A percentile compares a stretch with the other conserved stretches of the same genome.
phyloP scores from a whole-genome alignment of 2,329 filamentous ascomycete genomes.

The Sclerotinia spermophila region DNA sequence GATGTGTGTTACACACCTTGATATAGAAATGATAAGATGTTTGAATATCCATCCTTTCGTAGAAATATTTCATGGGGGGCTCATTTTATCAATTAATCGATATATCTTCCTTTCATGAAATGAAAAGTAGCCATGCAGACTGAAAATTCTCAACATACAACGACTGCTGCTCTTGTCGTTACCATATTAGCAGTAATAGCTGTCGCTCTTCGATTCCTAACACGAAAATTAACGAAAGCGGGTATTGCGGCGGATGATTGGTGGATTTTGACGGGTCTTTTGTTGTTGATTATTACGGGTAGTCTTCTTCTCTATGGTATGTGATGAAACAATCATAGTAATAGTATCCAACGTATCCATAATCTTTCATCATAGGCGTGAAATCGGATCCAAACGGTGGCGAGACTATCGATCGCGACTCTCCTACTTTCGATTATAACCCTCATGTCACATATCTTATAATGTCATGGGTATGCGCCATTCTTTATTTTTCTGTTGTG shows the following conservation, averaged over 20 bases:
- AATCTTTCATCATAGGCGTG: slow-evolving; percentile 1
- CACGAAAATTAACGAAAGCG: slow-evolving; percentile 11
- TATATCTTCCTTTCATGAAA: not conserved
- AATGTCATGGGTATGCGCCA: not conserved
- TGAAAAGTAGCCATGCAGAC: slow-evolving; percentile 8
- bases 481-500: slow-evolving; percentile 14
- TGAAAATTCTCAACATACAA: slow-evolving; percentile 7
- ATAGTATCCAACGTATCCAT: not conserved
- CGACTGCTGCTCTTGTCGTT: slow-evolving; percentile 10
- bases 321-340: not conserved
- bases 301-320: slow-evolving; percentile 17
- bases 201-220: slow-evolving; percentile 20
- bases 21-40: slow-evolving; percentile 5
- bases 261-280: slow-evolving; percentile 16
- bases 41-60: not conserved
- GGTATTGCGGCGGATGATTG: slow-evolving; percentile 21
- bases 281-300: not conserved
- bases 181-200: slow-evolving; percentile 12
- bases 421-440: slow-evolving; percentile 12
- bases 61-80: not conserved
- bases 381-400: slow-evolving; percentile 15
- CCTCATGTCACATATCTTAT: slow-evolving; percentile 13
- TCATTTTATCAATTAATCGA: not conserved
- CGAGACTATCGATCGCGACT: slow-evolving; percentile 17
- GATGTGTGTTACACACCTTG: not conserved